Evolutionary conservation across 352 stramenopile species (phyloP).

Genomic region (Pythium insidiosum): DNA sequence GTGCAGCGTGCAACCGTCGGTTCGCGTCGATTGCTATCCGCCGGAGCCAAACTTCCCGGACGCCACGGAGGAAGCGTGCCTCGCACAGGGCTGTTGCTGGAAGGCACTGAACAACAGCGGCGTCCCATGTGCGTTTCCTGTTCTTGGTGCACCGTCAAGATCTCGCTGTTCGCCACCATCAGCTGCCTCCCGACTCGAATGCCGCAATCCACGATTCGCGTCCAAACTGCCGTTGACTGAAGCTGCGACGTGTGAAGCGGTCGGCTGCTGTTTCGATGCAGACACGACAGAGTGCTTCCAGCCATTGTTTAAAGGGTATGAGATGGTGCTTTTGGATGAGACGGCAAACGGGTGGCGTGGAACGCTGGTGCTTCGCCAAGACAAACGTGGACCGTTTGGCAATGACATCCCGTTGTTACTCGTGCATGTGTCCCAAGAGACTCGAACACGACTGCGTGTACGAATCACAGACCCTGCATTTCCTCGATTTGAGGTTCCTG

Average conservation of each 20-base stretch:
- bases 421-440: slow-evolving; percentile 57
- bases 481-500: slow-evolving; percentile 57
- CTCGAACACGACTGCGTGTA: slow-evolving; percentile 40
- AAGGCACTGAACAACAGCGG: slow-evolving; percentile 44
- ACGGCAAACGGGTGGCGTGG: slow-evolving; percentile 41
- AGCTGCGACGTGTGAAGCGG: slow-evolving; percentile 24
- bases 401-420: slow-evolving; percentile 62
- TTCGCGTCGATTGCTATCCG: slow-evolving; percentile 72
- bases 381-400: slow-evolving; percentile 50
- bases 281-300: slow-evolving; percentile 46
- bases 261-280: slow-evolving; percentile 73
- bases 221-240: slow-evolving; percentile 16
- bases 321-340: slow-evolving; percentile 54
- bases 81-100: slow-evolving; percentile 82
- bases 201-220: slow-evolving; percentile 65
- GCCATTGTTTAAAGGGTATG: slow-evolving; percentile 56
- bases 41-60: slow-evolving; percentile 46
- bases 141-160: slow-evolving; percentile 5
- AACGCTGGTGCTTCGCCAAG: slow-evolving; percentile 35
- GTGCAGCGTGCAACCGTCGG: slow-evolving; percentile 12
- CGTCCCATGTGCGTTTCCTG: slow-evolving; percentile 59
- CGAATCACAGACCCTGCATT: slow-evolving; percentile 78
- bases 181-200: slow-evolving; percentile 41
- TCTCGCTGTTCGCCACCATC: slow-evolving; percentile 27
- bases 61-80: slow-evolving; percentile 67